Percentiles rank a stretch among this genome's conserved stretches.
phyloP scores from a whole-genome alignment of 495 filamentous ascomycete genomes.

The Lasiosphaeriaceae sp. region DNA sequence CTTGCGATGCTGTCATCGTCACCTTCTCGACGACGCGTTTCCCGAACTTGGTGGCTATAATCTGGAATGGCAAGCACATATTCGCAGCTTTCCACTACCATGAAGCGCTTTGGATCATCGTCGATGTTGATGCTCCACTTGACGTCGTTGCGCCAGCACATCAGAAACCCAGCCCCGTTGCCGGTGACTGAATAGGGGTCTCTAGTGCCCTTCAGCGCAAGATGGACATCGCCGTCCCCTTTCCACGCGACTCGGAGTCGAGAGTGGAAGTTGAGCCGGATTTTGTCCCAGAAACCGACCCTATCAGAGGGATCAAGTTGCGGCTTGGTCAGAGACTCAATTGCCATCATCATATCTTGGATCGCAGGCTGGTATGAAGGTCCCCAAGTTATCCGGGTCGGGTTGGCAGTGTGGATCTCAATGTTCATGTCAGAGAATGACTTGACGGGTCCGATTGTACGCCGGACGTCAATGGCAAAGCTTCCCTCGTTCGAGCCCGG shows the following conservation, averaged over 20 bases:
- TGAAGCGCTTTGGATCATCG: conserved; percentile 84
- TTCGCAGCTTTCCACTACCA: conserved; percentile 91
- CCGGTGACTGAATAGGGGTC: conserved; percentile 94
- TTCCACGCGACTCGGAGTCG: conserved; percentile 83
- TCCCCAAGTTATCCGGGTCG: conserved; percentile 94
- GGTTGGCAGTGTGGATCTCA: conserved; percentile 86
- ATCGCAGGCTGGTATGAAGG: conserved; percentile 97
- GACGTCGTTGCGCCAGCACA: conserved; percentile 96
- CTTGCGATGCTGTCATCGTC: conserved; percentile 62
- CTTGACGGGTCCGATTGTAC: conserved; percentile 93
- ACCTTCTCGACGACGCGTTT: conserved; percentile 51
- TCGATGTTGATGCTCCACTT: conserved; percentile 76
- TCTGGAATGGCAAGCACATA: conserved; percentile 93
- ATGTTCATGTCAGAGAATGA: conserved; percentile 89
- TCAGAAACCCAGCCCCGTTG: conserved; percentile 88
- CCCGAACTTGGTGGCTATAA: conserved; percentile 81
- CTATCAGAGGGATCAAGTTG: conserved; percentile 90
- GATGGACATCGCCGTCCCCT: conserved; percentile 91
- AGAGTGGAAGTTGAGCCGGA: conserved; percentile 92
- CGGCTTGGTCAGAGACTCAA: conserved; percentile 95
- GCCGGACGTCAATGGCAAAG: conserved; percentile 79
- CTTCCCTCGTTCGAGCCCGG: conserved; percentile 51
- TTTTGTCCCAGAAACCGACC: conserved; percentile 99
- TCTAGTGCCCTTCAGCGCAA: conserved; percentile 86
- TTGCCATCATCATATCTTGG: conserved; percentile 99